Evolutionary conservation across 257 asterid species (phyloP).

Genomic region (Plectranthus barbatus): DNA sequence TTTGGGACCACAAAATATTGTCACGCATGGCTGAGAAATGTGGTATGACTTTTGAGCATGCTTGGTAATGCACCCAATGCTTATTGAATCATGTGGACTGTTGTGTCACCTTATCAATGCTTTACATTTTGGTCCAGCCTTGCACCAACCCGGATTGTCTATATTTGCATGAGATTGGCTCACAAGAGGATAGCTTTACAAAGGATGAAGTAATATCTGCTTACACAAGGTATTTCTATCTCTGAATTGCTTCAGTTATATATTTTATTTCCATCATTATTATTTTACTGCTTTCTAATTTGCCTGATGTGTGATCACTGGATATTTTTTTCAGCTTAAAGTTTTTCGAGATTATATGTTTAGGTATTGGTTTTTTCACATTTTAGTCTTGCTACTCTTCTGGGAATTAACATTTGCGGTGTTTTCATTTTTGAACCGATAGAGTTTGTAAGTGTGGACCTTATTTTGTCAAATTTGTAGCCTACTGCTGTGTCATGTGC

Average conservation of each 20-base stretch:
- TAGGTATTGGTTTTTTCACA: not conserved
- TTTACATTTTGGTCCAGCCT: conserved; percentile 48
- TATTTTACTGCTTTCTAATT: not conserved
- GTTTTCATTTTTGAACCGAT: not conserved
- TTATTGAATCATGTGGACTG: not conserved
- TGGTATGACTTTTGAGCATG: conserved; percentile 36
- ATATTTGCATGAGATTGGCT: conserved; percentile 82
- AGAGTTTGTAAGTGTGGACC: not conserved
- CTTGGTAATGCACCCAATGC: not conserved
- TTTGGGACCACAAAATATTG: conserved; percentile 91
- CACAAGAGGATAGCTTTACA: conserved; percentile 81
- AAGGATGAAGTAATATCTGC: conserved; percentile 91
- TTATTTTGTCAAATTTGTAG: not conserved
- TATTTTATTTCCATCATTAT: not conserved
- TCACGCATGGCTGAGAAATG: conserved; percentile 84
- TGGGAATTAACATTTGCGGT: not conserved
- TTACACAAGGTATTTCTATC: conserved; percentile 58
- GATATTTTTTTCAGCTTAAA: not conserved
- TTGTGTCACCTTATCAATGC: not conserved
- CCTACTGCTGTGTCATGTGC: not conserved
- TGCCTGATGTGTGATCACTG: not conserved
- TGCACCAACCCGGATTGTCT: conserved; percentile 89
- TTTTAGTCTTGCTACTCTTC: not conserved
- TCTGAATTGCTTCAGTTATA: not conserved
- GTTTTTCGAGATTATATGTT: not conserved